Base-by-base conservation (phyloP, 768 basidiomycete genomes). In the Aureoboletus auriporus region DNA sequence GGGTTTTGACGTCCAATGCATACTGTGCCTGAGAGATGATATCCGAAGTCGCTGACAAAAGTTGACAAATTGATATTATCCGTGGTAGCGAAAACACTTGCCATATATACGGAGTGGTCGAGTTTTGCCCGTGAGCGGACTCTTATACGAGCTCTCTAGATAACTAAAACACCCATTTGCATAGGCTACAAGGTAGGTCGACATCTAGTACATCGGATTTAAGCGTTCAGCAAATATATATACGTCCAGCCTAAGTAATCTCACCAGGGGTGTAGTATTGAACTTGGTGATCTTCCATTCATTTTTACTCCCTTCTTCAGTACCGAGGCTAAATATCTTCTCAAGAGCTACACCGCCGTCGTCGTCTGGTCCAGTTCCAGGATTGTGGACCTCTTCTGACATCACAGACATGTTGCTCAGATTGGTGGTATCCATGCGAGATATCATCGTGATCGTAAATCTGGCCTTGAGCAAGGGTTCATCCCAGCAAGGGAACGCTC, bases 391-490 rank as follows among this genome's bases (percentile, higher is more conserved):
- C 43, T 76, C 72, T 57, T 89, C 83, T 14, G 80, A 83, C 42
- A 74, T 63, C n/a, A 76, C 80, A 17, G 89, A 76, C 89, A 93
- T 95, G 70, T 97, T 98, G 71, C 83, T 85, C 52, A 98, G 71
- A 63, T 79, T 88, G 61, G 83, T 80, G 5, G 88, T 86, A 53
- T 82, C 79, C 9, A 70, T 73, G 51, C 83, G 81, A n/a, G 91
- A 89, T 59, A 94, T 75, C 75, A 94, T 74, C 12, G 84, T 85
- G 50, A 93, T 71, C 0, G 77, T 60, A 62, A 85, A 89, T 3
- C 85, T 92, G 0, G 93, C 86, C 66, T 97, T 97, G 57, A 94
- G 74, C 34, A 81, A 75, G 14, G 94, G 95, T 62, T 96, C 93
- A 62, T 96, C 94, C 89, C 90, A 95, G 71, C 86, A 90, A 26